These are phyloP conservation scores for Podospora fimiseda DNA, from an alignment of 495 filamentous ascomycete species.

Conservation along the genomic window DNA sequence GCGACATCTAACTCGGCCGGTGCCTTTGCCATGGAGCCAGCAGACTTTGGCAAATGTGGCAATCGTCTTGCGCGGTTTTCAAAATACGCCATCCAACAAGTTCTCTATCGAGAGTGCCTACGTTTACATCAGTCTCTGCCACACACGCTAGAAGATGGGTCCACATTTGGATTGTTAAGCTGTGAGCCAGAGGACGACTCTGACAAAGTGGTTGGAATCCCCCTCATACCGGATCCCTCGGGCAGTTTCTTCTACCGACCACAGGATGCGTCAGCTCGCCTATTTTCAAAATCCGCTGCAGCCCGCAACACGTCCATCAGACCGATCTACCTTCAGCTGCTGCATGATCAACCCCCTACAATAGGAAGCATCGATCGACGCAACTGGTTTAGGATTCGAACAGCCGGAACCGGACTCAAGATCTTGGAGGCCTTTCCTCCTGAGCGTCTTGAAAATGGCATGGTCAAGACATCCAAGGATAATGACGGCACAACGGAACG, in stretches of 20 bases:
- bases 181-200: background rate
- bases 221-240: background rate
- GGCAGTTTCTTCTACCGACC: background rate
- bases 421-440: background rate
- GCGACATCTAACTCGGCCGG: no score
- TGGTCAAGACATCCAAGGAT: background rate
- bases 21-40: background rate
- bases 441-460: background rate
- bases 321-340: background rate
- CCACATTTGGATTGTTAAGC: background rate
- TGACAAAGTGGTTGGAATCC: background rate
- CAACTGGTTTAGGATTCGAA: background rate
- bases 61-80: background rate
- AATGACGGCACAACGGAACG: background rate
- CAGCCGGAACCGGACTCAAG: background rate
- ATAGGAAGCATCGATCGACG: background rate
- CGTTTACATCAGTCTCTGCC: background rate
- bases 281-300: background rate
- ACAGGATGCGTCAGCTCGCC: background rate
- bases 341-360: background rate
- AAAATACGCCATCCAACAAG: background rate
- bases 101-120: background rate
- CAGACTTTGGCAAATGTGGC: background rate
- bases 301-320: background rate
- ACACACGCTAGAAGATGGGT: background rate